These are phyloP conservation scores for Alisma plantagoaquatica DNA, from an alignment of 106 monocot species.

Conservation along the genomic window DNA sequence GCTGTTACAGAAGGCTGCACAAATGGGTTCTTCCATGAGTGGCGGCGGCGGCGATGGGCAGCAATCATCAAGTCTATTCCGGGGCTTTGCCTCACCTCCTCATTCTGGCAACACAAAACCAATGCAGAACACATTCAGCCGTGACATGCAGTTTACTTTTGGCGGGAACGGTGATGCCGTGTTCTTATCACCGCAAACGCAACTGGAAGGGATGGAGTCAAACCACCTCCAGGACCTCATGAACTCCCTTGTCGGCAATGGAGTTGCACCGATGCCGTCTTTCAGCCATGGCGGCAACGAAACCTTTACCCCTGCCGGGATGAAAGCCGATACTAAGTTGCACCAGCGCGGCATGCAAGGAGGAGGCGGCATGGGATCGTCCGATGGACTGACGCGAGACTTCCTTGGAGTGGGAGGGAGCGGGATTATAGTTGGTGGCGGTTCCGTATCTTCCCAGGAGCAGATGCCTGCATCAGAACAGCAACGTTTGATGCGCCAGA, in stretches of 20 bases:
- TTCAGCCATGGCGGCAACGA: conserved; percentile 1
- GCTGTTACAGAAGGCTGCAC: conserved; percentile 12
- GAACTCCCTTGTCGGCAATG: conserved; percentile 42
- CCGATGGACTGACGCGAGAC: conserved; percentile 45
- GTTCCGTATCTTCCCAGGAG: conserved; percentile 22
- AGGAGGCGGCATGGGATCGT: conserved; percentile 7
- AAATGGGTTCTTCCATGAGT: conserved; percentile 7
- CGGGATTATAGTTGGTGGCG: conserved; percentile 23
- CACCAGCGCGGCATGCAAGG: neutral
- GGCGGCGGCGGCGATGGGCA: neutral
- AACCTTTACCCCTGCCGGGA: conserved; percentile 13
- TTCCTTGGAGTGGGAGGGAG: conserved; percentile 59
- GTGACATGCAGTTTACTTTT: neutral
- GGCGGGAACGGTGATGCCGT: conserved; percentile 1
- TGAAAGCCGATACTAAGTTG: conserved; percentile 29
- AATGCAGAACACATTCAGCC: too few species aligned
- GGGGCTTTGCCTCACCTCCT: conserved; percentile 1
- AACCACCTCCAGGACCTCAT: conserved; percentile 51
- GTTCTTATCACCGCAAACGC: conserved; percentile 10
- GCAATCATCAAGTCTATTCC: neutral
- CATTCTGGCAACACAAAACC: neutral
- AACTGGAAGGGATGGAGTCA: conserved; percentile 26
- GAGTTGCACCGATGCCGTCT: neutral
- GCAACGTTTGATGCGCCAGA: too few species aligned
- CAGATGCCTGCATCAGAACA: conserved; percentile 10